A percentile compares a stretch with the other conserved stretches of the same genome.
phyloP scores from a whole-genome alignment of 2,329 filamentous ascomycete species.

The Microcyclospora tardicrescens region DNA sequence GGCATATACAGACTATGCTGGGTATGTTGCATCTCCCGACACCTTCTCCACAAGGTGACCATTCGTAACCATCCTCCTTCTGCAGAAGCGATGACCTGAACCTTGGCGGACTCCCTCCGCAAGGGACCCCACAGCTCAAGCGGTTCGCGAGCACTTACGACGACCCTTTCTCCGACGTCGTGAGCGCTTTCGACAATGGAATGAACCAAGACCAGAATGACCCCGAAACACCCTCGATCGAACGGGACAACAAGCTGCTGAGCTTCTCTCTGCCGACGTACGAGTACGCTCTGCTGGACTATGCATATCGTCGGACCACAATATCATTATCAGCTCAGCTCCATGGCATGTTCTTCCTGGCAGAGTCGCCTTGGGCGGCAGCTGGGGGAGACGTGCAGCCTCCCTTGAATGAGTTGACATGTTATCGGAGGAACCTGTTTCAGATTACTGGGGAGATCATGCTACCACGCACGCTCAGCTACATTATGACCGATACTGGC shows the following conservation, averaged over 20 bases:
- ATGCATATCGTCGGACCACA: slow-evolving; percentile 49
- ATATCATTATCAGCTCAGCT: slow-evolving; percentile 61
- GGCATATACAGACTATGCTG: slow-evolving; percentile 47
- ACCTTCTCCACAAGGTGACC: slow-evolving; percentile 5
- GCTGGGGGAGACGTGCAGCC: slow-evolving; percentile 40
- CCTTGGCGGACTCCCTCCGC: slow-evolving; percentile 12
- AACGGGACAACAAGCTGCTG: slow-evolving; percentile 47
- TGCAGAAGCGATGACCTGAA: slow-evolving; percentile 19
- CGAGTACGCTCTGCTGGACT: slow-evolving; percentile 52
- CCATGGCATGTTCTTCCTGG: slow-evolving; percentile 81
- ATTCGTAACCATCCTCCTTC: not conserved
- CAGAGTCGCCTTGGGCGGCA: slow-evolving; percentile 57
- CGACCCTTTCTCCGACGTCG: slow-evolving; percentile 38
- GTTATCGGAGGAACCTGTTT: slow-evolving; percentile 90
- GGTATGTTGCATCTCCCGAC: slow-evolving; percentile 30
- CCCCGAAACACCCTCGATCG: slow-evolving; percentile 43
- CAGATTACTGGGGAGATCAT: slow-evolving; percentile 87
- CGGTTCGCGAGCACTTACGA: slow-evolving; percentile 31
- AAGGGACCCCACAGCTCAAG: slow-evolving; percentile 17
- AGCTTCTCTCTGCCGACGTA: slow-evolving; percentile 37
- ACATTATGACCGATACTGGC: slow-evolving; percentile 69
- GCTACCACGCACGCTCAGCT: slow-evolving; percentile 63
- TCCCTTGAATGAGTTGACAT: slow-evolving; percentile 73
- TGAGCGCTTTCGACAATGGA: slow-evolving; percentile 36
- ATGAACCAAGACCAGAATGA: slow-evolving; percentile 25